Evolutionary conservation across 352 stramenopile species (phyloP), one percentile per base, ranked within the genome.

Genomic region (Phytopythium aichiense): DNA sequence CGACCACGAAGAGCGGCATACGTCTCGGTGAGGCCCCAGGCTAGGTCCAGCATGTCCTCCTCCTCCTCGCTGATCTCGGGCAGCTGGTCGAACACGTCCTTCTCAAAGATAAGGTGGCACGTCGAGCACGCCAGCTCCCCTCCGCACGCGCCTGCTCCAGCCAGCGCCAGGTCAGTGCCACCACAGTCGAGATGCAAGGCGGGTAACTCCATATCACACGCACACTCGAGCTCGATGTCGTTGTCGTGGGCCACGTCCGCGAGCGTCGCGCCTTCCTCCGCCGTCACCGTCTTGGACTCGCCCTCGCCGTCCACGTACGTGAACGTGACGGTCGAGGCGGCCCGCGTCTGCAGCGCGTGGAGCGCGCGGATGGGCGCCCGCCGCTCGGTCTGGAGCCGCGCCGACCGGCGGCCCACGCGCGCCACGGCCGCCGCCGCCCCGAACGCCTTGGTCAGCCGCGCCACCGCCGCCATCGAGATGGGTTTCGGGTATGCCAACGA

Each of bases 1-100:
- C 33, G 33, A 5, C 33, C 42, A n/a, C 22, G 58, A 25, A 40
- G 28, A n/a, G 20, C 15, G 6, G 77, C 85, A 67, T 72, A 97
- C 78, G 94, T 98, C 64, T 98, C 92, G 8, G 91, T 98, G 58
- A 98, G 78, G 1, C 91, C 94, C 84, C 91, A 97, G 31, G 94
- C 94, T 35, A 98, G 64, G 74, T 98, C 94, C 30, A 98, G 86
- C 94, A 98, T 98, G 72, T 98, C 94, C 60, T 98, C 94, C 63
- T 98, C 94, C 56, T 98, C 94, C 69, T 98, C 91, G 55, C 78
- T 85, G 63, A 96, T 91, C 68, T 84, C 74, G 12, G 91, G 91
- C 23, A 98, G 72, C 45, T 82, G 73, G 30, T 96, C 87, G 58
- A 88, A 98, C 37, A 96, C 77, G 22, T 92, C 82, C 65, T 97